These are phyloP conservation scores for Conticribra guillardii DNA, from an alignment of 108 stramenopile species.

Conservation along the genomic window DNA sequence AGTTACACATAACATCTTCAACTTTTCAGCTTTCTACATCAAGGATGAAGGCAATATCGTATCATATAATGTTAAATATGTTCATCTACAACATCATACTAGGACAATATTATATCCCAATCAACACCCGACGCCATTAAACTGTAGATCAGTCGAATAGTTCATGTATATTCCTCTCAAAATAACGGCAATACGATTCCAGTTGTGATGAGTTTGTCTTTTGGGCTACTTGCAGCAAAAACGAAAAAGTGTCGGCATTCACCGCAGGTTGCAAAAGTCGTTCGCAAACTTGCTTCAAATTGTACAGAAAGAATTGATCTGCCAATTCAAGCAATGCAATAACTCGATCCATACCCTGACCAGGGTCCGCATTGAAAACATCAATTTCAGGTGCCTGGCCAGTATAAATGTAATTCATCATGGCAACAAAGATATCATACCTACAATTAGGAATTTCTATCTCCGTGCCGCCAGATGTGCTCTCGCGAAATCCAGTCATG, in stretches of 20 bases:
- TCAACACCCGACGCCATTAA: neutral
- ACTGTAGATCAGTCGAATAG: neutral
- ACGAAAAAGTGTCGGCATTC: slow-evolving; percentile 74
- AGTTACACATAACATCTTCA: no score
- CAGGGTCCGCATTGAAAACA: slow-evolving; percentile 21
- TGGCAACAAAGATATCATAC: slow-evolving; percentile 78
- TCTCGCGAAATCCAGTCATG: slow-evolving; percentile 82
- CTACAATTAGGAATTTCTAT: slow-evolving; percentile 85
- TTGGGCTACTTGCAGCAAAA: slow-evolving; percentile 75
- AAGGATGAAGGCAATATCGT: no score
- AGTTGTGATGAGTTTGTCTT: slow-evolving; percentile 87
- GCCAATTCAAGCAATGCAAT: slow-evolving; percentile 89
- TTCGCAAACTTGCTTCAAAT: slow-evolving; percentile 91
- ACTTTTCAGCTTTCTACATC: no score
- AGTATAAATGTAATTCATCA: slow-evolving; percentile 94
- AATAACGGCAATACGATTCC: slow-evolving; percentile 83
- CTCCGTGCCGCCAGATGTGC: slow-evolving; percentile 58
- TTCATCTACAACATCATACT: no score
- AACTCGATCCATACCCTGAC: slow-evolving; percentile 49
- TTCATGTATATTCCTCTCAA: slow-evolving; percentile 70
- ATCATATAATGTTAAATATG: no score
- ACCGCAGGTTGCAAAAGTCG: slow-evolving; percentile 64
- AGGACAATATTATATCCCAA: no score
- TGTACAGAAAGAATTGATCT: slow-evolving; percentile 92
- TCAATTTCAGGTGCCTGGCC: slow-evolving; percentile 67